These are phyloP conservation scores for Globisporangium camurandrum DNA, from an alignment of 352 stramenopile species.

Conservation along the genomic window DNA sequence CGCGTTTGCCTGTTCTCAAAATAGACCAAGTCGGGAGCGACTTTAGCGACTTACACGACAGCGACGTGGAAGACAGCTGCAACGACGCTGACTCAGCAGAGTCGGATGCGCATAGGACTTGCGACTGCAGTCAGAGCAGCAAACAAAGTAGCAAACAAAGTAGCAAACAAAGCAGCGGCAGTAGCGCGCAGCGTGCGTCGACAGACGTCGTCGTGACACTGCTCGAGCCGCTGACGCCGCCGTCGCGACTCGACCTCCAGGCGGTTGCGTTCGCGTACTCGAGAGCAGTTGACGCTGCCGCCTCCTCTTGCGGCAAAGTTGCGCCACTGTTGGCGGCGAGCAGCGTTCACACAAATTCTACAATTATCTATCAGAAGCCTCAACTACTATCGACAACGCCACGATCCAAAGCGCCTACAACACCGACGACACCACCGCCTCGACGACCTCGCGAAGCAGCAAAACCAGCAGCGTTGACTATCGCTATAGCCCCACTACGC, in stretches of 20 bases:
- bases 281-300: background rate
- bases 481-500: conserved; percentile 3
- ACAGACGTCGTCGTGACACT: no score
- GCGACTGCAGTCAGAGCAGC: conserved; percentile 10
- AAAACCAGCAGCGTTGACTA: background rate
- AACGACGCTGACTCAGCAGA: no score
- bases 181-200: background rate
- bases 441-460: no score
- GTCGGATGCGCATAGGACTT: conserved; percentile 5
- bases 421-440: background rate
- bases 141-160: background rate
- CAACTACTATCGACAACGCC: no score
- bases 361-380: background rate
- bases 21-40: conserved; percentile 25
- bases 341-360: background rate
- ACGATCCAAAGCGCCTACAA: no score
- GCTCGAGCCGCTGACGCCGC: background rate
- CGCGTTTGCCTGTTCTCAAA: conserved; percentile 9
- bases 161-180: background rate
- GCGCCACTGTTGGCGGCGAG: background rate
- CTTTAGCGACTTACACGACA: conserved; percentile 18
- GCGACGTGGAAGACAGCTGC: conserved; percentile 4
- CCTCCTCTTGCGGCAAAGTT: no score
- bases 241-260: conserved; percentile 7
- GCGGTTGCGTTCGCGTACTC: conserved; percentile 5